phyloP scores from a whole-genome alignment of 495 filamentous ascomycete genomes.

The Copromyces sp. region DNA sequence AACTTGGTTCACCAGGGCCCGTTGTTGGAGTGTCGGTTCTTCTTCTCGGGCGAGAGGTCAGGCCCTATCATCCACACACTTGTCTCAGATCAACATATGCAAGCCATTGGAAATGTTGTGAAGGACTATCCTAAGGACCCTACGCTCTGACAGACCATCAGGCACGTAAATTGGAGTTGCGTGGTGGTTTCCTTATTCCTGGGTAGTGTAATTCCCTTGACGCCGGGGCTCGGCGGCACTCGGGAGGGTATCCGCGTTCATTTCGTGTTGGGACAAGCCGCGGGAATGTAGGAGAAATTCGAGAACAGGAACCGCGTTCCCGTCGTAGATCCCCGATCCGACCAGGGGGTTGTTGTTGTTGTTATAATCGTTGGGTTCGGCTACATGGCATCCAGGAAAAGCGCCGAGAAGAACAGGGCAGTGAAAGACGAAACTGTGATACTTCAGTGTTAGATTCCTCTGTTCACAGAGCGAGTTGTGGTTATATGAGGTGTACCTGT shows the following conservation, averaged over 20 bases:
- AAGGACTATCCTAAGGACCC: not conserved
- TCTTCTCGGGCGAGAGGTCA: not conserved
- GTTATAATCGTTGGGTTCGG: not conserved
- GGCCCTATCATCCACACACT: not conserved
- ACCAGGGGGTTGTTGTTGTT: not conserved
- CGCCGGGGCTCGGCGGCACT: not conserved
- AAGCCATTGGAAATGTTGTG: not conserved
- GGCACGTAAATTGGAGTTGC: not conserved
- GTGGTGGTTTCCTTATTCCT: not conserved
- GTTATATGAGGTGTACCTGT: not conserved
- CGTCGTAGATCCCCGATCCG: not conserved
- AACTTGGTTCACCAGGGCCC: not conserved
- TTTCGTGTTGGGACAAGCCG: not conserved
- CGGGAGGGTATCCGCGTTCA: not conserved
- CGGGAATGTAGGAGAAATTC: not conserved
- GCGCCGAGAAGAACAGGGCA: not conserved
- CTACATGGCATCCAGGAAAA: not conserved
- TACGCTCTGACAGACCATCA: not conserved
- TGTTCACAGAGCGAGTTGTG: not conserved
- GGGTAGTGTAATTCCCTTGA: not conserved
- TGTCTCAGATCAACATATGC: not conserved
- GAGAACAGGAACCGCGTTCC: not conserved
- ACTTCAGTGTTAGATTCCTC: not conserved
- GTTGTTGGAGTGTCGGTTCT: not conserved
- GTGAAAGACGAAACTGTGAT: not conserved